These are phyloP conservation scores for Polygonum maritimum DNA, from an alignment of 148 eudicot species.

Conservation along the genomic window DNA sequence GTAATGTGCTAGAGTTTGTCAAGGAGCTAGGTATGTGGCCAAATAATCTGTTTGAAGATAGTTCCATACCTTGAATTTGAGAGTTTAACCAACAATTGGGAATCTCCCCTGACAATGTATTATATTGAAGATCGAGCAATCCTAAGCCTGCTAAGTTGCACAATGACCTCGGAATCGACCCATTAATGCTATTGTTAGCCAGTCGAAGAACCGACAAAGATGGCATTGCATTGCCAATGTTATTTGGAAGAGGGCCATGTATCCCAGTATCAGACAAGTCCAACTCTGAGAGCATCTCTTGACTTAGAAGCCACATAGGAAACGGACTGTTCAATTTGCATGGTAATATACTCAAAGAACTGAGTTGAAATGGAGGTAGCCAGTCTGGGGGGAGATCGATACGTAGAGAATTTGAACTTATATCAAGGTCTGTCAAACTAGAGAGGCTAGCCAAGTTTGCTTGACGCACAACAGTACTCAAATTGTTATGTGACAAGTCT, in stretches of 20 bases:
- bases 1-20: not conserved
- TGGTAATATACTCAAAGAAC: not conserved
- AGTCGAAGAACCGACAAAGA: not conserved
- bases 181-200: not conserved
- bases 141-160: not conserved
- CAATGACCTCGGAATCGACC: not conserved
- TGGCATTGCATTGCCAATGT: not conserved
- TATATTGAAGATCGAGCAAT: not conserved
- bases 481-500: not conserved
- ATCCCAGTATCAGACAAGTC: slow-evolving; percentile 6
- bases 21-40: too few relatives aligned
- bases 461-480: too few relatives aligned
- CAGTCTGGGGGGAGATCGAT: slow-evolving; percentile 14
- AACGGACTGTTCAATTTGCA: slow-evolving; percentile 10
- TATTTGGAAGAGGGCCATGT: not conserved
- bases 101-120: slow-evolving; percentile 22
- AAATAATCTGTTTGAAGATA: too few relatives aligned
- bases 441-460: slow-evolving; percentile 1
- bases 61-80: not conserved
- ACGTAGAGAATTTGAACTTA: not conserved
- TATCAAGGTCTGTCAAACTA: not conserved
- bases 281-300: not conserved
- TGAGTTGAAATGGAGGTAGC: slow-evolving; percentile 17
- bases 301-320: slow-evolving; percentile 19
- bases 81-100: slow-evolving; percentile 17